phyloP scores from a whole-genome alignment of 305 asterid genomes.

The Fraxinus albicans region DNA sequence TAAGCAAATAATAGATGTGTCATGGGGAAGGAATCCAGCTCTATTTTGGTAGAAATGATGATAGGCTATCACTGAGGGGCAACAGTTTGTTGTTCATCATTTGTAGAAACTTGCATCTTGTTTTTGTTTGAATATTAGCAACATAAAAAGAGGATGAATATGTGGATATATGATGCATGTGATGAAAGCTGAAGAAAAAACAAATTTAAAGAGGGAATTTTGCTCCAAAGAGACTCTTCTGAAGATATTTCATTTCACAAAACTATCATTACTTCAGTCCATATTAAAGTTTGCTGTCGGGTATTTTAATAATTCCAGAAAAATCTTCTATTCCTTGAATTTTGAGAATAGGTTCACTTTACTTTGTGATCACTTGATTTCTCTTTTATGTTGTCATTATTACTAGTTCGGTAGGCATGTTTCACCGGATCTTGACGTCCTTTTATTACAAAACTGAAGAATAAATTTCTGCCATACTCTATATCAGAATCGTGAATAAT shows the following conservation, averaged over 20 bases:
- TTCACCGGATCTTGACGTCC: neutral
- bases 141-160: neutral
- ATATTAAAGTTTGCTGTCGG: neutral
- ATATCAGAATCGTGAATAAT: neutral
- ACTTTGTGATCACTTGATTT: neutral
- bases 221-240: neutral
- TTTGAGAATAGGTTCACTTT: neutral
- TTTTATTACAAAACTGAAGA: neutral
- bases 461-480: neutral
- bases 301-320: neutral
- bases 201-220: neutral
- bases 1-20: neutral
- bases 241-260: neutral
- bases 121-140: neutral
- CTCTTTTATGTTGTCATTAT: neutral
- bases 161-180: neutral
- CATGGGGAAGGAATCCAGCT: neutral
- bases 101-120: neutral
- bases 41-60: neutral
- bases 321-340: neutral
- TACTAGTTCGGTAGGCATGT: neutral
- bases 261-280: neutral
- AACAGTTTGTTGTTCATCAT: neutral
- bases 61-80: neutral
- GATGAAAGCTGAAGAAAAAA: neutral